Evolutionary conservation across 805 yeast species (phyloP).

Genomic region (Saccharomycopsis javanensis): DNA sequence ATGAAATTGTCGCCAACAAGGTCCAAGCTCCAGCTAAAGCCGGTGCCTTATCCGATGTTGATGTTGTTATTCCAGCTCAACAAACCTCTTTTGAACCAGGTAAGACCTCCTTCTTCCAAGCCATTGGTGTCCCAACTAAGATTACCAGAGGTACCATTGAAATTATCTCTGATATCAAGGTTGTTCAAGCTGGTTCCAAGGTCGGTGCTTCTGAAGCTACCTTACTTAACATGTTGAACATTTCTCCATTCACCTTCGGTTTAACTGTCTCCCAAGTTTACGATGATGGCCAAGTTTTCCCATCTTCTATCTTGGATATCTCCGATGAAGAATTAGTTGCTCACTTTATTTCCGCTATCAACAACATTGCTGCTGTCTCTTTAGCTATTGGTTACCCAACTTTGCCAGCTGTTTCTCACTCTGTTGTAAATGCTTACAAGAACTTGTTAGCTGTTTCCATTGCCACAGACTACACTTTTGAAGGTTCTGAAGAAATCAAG

Average conservation of each 20-base stretch:
- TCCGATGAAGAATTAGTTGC: constrained; percentile 91
- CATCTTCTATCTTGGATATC: constrained; percentile 93
- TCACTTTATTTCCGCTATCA: constrained; percentile 88
- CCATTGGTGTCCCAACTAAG: constrained; percentile 99
- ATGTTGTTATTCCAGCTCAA: constrained; percentile 97
- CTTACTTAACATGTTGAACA: constrained; percentile 97
- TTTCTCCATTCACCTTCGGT: constrained; percentile 99
- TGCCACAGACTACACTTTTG: constrained; percentile 98
- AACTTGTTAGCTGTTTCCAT: constrained; percentile 93
- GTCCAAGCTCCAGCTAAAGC: constrained; percentile 99
- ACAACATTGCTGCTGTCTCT: constrained; percentile 90
- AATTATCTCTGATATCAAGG: constrained; percentile 94
- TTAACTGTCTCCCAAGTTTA: constrained; percentile 92
- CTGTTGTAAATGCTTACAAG: constrained; percentile 98
- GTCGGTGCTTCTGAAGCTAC: constrained; percentile 99
- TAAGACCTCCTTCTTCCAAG: constrained; percentile 99
- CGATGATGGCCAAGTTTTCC: constrained; percentile 98
- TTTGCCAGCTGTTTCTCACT: constrained; percentile 98
- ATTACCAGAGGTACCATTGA: constrained; percentile 99
- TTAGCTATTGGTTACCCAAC: constrained; percentile 99
- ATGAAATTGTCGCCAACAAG: constrained; percentile 76
- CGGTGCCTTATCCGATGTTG: constrained; percentile 98
- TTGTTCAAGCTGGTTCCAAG: constrained; percentile 73
- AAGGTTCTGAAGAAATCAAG: constrained; percentile 97
- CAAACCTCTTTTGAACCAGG: constrained; percentile 99